These are phyloP conservation scores for Suillus fuscotomentosus DNA, from an alignment of 768 basidiomycete genomes.

Conservation along the genomic window DNA sequence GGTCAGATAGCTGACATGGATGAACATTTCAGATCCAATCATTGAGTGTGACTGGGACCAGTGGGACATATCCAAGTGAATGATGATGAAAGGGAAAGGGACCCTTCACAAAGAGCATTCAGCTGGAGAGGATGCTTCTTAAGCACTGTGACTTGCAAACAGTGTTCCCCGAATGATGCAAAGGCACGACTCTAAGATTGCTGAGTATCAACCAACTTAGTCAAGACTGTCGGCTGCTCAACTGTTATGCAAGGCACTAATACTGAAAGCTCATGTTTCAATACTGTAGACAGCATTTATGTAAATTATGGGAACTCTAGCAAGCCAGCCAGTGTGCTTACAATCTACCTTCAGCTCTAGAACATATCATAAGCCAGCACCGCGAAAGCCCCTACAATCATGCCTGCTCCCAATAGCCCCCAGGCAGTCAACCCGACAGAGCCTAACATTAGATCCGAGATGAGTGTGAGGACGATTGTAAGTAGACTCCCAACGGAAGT, in stretches of 20 bases:
- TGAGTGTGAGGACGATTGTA: conserved; percentile 87
- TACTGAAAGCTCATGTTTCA: too few species aligned
- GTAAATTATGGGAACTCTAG: too few species aligned
- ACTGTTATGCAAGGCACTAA: not conserved
- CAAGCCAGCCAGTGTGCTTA: too few species aligned
- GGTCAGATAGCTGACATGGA: not conserved
- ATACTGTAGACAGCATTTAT: too few species aligned
- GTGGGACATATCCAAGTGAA: not conserved
- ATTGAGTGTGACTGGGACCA: not conserved
- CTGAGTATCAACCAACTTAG: not conserved
- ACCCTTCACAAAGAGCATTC: not conserved
- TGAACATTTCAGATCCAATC: not conserved
- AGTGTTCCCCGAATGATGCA: not conserved
- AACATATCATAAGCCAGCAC: conserved; percentile 75
- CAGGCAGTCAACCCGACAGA: conserved; percentile 62
- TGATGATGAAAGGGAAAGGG: not conserved
- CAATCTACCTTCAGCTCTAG: conserved; percentile 22
- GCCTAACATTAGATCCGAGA: conserved; percentile 77
- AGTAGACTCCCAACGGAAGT: conserved; percentile 89
- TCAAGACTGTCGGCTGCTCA: not conserved
- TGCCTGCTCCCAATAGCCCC: conserved; percentile 73
- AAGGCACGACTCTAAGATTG: conserved; percentile 1
- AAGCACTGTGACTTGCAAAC: not conserved
- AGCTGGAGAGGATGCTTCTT: too few species aligned
- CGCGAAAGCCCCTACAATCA: conserved; percentile 82